These are phyloP conservation scores for Physcomitrium patens DNA, from an alignment of 225 moss, liverwort and hornwort genomes.

Conservation along the genomic window DNA sequence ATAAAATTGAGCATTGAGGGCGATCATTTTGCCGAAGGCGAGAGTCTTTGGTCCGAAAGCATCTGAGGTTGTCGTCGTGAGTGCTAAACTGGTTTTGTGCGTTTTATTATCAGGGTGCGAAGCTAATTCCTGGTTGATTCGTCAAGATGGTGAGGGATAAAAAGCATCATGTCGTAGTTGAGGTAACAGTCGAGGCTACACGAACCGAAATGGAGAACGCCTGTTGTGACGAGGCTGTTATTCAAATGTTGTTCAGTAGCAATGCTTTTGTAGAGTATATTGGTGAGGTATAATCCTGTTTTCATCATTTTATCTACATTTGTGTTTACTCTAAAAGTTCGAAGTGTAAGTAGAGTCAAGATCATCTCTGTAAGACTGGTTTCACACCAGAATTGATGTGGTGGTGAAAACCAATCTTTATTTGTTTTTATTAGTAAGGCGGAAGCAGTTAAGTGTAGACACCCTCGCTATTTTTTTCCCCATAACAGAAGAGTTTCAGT, in stretches of 20 bases:
- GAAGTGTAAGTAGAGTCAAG: background rate
- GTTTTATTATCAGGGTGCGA: background rate
- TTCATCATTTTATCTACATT: background rate
- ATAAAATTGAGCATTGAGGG: too few relatives aligned
- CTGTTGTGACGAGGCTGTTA: slow-evolving; percentile 65
- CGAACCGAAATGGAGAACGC: slow-evolving; percentile 75
- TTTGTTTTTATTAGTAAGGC: slow-evolving; percentile 8
- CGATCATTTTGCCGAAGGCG: too few relatives aligned
- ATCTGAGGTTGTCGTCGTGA: too few relatives aligned
- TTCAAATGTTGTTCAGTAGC: slow-evolving; percentile 82
- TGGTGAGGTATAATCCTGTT: slow-evolving; percentile 48
- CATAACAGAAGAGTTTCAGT: background rate
- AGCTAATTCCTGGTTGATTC: background rate
- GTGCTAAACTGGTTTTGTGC: too few relatives aligned
- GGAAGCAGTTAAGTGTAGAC: background rate
- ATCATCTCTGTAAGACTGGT: background rate
- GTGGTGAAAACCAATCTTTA: background rate
- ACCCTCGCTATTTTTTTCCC: background rate
- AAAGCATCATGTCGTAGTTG: slow-evolving; percentile 64
- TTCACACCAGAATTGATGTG: background rate
- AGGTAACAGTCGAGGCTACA: slow-evolving; percentile 49
- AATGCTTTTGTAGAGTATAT: slow-evolving; percentile 71
- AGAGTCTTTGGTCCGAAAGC: too few relatives aligned
- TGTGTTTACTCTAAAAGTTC: background rate
- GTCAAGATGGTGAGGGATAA: slow-evolving; percentile 64